Conservation (phyloP, 176 grass and related monocot species). For the Carex parvula region DNA sequence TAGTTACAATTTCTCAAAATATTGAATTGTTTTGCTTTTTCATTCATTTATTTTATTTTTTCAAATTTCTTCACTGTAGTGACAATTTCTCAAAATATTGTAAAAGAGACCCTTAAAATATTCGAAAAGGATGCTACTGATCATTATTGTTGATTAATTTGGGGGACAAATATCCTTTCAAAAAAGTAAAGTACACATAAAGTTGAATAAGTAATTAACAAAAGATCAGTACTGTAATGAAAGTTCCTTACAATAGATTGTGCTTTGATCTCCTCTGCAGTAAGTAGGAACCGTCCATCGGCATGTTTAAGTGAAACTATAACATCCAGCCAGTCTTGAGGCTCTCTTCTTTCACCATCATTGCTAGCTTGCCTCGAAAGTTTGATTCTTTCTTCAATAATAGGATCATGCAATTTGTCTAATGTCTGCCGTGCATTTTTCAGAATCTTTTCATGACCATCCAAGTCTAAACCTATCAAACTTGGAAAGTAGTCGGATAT, state of each 20-base stretch:
- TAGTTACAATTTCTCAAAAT: neutral
- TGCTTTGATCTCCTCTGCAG: slow-evolving; percentile 23
- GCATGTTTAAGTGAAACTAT: slow-evolving; percentile 15
- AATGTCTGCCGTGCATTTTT: slow-evolving; percentile 1
- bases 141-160: too few relatives aligned
- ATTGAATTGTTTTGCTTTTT: too few relatives aligned
- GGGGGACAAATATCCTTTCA: too few relatives aligned
- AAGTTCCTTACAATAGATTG: slow-evolving; percentile 14
- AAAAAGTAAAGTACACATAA: too few relatives aligned
- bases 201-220: neutral
- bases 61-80: too few relatives aligned
- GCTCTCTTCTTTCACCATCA: neutral
- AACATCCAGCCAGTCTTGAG: slow-evolving; percentile 19
- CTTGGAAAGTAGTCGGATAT: slow-evolving; percentile 42
- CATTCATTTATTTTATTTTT: neutral
- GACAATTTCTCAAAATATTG: too few relatives aligned
- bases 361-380: neutral
- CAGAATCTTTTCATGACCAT: slow-evolving; percentile 35
- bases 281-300: neutral
- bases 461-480: slow-evolving; percentile 30
- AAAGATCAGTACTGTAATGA: neutral
- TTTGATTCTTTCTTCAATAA: slow-evolving; percentile 25
- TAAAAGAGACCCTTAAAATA: too few relatives aligned
- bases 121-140: too few relatives aligned
- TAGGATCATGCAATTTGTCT: slow-evolving; percentile 28